phyloP scores from a whole-genome alignment of 768 basidiomycete species.

The Mrakia frigida region DNA sequence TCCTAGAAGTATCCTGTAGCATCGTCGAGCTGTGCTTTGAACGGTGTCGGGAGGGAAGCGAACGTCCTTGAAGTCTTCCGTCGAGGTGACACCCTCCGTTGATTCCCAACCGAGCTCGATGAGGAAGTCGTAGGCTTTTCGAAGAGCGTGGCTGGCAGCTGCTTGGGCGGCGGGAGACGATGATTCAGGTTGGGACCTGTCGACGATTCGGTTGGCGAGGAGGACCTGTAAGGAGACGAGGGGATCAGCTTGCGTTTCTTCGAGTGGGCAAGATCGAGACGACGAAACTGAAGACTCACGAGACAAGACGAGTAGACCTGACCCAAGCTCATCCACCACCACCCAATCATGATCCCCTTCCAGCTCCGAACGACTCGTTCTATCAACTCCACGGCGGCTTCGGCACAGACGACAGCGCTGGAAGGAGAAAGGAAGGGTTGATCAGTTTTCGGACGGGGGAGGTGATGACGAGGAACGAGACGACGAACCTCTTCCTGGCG shows the following conservation, averaged over 20 bases:
- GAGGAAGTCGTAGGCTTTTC: constrained; percentile 18
- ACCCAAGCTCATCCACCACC: constrained; percentile 24
- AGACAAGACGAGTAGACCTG: constrained; percentile 21
- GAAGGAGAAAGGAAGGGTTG: background rate
- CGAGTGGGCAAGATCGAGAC: background rate
- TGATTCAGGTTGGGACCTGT: background rate
- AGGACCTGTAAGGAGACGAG: background rate
- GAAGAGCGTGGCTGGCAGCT: background rate
- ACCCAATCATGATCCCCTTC: constrained; percentile 17
- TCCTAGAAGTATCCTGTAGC: constrained; percentile 23
- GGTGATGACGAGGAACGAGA: background rate
- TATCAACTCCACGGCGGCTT: constrained; percentile 6
- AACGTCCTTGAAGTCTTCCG: background rate
- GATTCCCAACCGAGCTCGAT: constrained; percentile 31
- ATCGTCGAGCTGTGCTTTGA: constrained; percentile 18
- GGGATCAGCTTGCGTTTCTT: background rate
- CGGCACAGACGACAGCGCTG: constrained; percentile 11
- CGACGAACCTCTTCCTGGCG: constrained; percentile 19
- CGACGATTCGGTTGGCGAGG: constrained; percentile 28
- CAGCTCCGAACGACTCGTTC: background rate
- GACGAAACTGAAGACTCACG: background rate
- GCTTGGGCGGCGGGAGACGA: background rate
- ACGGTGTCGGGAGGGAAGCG: constrained; percentile 17
- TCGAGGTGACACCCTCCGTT: background rate
- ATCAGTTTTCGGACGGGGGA: background rate